Conservation (phyloP, 768 basidiomycete genomes). For the Macrolepiota fuliginosa region DNA sequence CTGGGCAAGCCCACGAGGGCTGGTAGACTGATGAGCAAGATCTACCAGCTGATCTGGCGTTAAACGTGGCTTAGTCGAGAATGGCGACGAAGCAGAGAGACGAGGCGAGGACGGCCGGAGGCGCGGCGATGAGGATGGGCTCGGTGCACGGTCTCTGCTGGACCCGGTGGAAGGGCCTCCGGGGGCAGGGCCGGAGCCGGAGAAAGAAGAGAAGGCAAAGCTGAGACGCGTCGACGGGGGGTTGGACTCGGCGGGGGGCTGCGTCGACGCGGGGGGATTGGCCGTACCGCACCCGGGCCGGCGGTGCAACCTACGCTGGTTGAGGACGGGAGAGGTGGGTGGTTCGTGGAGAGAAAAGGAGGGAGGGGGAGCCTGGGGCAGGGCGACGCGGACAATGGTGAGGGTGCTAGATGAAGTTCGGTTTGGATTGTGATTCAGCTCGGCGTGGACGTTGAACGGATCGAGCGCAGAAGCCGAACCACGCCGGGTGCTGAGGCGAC, state of each 20-base stretch:
- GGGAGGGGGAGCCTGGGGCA: constrained; percentile 26
- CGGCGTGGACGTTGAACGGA: constrained; percentile 57
- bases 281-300: constrained; percentile 10
- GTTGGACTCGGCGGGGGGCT: constrained; percentile 17
- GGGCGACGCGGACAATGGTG: constrained; percentile 70
- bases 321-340: constrained; percentile 25
- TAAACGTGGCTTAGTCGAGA: constrained; percentile 46
- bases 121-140: constrained; percentile 42
- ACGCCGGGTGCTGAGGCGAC: constrained; percentile 50
- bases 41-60: constrained; percentile 75
- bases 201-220: constrained; percentile 43
- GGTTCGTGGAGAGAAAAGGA: constrained; percentile 29
- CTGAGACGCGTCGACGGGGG: constrained; percentile 17
- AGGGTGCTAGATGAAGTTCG: constrained; percentile 60
- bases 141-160: constrained; percentile 18
- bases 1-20: constrained; percentile 27
- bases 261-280: constrained; percentile 21
- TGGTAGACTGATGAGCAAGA: constrained; percentile 61
- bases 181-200: constrained; percentile 22
- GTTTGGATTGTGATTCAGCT: constrained; percentile 49
- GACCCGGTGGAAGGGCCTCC: constrained; percentile 18
- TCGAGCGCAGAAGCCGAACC: constrained; percentile 71
- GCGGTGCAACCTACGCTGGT: constrained; percentile 25
- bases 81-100: constrained; percentile 28
- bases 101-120: constrained; percentile 49